Evolutionary conservation across 176 grass and related monocot species (phyloP).

Genomic region (Oryza meyeriana): DNA sequence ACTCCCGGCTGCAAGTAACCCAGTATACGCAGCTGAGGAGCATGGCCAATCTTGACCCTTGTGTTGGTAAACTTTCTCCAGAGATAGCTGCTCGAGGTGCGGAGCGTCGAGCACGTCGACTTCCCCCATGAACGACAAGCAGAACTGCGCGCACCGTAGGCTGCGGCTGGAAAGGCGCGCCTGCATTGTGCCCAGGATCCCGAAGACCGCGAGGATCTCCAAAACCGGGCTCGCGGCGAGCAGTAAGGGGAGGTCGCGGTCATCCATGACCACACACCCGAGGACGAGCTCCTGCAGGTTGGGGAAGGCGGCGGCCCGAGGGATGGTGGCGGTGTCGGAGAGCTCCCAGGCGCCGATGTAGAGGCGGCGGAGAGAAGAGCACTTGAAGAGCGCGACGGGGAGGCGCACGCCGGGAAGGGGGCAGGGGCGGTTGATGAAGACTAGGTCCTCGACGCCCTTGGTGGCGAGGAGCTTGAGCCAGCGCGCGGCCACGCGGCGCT

Average conservation of each 20-base stretch:
- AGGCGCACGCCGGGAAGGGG: neutral
- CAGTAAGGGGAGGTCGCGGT: slow-evolving; percentile 4
- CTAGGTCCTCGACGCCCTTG: slow-evolving; percentile 20
- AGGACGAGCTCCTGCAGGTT: too few species aligned
- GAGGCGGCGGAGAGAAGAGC: slow-evolving; percentile 9
- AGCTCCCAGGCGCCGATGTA: slow-evolving; percentile 1
- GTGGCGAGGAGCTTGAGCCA: slow-evolving; percentile 24
- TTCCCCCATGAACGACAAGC: neutral
- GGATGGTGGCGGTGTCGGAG: neutral
- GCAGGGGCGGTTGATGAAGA: slow-evolving; percentile 6
- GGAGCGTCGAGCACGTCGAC: too few species aligned
- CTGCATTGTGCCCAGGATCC: neutral
- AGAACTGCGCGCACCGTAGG: slow-evolving; percentile 26
- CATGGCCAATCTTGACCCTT: slow-evolving; percentile 17
- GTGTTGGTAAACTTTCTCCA: neutral
- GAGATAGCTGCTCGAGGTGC: slow-evolving; percentile 14
- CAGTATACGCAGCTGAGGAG: neutral
- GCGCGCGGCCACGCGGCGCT: neutral
- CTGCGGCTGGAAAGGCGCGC: slow-evolving; percentile 13
- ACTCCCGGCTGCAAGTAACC: slow-evolving; percentile 4
- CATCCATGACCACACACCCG: neutral
- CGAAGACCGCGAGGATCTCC: neutral
- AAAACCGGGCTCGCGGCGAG: neutral
- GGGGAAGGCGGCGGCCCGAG: too few species aligned
- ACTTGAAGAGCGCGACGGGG: slow-evolving; percentile 10